Base-by-base conservation (phyloP, 139 green algal species). In the Pseudopediastrum boryanum region DNA sequence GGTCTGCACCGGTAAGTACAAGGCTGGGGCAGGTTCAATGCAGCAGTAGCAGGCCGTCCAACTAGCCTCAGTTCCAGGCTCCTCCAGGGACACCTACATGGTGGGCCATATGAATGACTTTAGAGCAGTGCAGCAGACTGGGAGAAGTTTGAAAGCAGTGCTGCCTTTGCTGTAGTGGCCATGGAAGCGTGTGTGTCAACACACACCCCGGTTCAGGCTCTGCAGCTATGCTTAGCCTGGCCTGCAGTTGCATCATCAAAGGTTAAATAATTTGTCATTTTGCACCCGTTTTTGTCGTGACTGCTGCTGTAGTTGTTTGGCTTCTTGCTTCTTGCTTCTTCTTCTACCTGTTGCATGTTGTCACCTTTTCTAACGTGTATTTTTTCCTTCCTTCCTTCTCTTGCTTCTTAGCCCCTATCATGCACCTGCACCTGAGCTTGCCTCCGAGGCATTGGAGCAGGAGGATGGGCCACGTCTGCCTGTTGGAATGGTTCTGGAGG, bases 401-500 rank as follows among this genome's bases (percentile, higher is more conserved):
- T 12, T 56, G 46, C 46, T 56, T 56, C 13, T 56, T 56, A 16
- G 13, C 16, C 46, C 16, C 46, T n/a, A 56, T 16, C 13, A 16
- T 16, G 46, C 46, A 16, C 46, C 46, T 12, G 13, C 16, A 16
- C 46, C 16, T 12, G 46, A 56, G 46, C 13, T 16, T 56, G 13
- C 13, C 46, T 16, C 12, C 13, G 46, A 56, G 46, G 46, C 12
- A 16, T 16, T 16, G 13, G 46, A 56, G 46, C 46, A 12, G 46
- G 46, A 56, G 46, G 46, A 42, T n/a, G 31, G 31, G 2, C 31
- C 70, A 2, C 50, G 54, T 39, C 31, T 81, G 44, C 62, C 74
- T n/a, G 59, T 72, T 9, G 74, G 74, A 4, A 38, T 81, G 46
- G 63, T 72, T 43, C 62, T 81, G 31, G 74, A 81, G 35, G 44